Base-by-base conservation (phyloP, 768 basidiomycete species). In the Tephrocybe sp. region DNA sequence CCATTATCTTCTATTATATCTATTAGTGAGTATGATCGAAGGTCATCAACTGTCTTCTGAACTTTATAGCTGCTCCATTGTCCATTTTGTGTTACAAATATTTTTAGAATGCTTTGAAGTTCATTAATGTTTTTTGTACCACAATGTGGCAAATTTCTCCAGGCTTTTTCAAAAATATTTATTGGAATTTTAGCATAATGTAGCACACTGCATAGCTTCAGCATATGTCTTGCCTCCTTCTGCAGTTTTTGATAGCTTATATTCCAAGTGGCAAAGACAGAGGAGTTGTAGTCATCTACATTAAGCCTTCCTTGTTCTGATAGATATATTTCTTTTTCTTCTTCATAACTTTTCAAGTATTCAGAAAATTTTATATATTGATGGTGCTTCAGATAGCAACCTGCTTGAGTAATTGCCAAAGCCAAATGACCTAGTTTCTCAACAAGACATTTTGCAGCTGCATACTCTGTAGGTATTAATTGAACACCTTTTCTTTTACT, bases 351-450 rank as follows among this genome's bases (percentile, higher is more conserved):
- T 8, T 13, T 12, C 14, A 43, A 26, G 14, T 43, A 43, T 14
- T 46, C 20, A 19, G 31, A 33, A 22, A 46, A 8, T 19, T 46
- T 19, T 32, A 46, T 34, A 11, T 35, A 7, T 14, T 20, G 1
- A 33, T 43, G 23, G 6, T 16, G 8, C 16, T 26, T 17, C 1
- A 44, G 30, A 45, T 45, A 51, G 5, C 41, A 34, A 0, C 42
- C 49, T 10, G 49, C 49, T 20, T 51, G 47, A 10, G 23, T 26
- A 39, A 48, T 26, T 3, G 47, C 47, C 4, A 48, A 17, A 8
- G 47, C 33, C 7, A 44, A 23, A 36, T 44, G 12, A 2, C 40
- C 31, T 0, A 49, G 22, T 42, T 49, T 32, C 19, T 42, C 8
- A 14, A 49, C 31, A 43, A 44, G n/a, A n/a, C n/a, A n/a, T n/a